These are phyloP conservation scores for Micractinium sp. DNA, from an alignment of 139 green algal species.

Conservation along the genomic window DNA sequence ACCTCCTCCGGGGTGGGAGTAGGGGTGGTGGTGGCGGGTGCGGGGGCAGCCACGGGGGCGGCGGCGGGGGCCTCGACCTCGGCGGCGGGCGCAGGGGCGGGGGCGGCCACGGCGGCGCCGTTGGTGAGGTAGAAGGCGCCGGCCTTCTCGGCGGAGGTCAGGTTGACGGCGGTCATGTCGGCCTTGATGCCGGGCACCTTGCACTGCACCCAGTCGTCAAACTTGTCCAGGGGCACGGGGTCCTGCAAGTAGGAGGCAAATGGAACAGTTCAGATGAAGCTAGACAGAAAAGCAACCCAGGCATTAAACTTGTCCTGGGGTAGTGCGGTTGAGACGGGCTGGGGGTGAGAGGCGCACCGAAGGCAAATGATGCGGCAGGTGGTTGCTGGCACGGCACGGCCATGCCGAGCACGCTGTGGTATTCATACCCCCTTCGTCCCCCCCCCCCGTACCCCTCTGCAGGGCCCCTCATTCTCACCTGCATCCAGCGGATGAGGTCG, in stretches of 20 bases:
- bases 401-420: neutral
- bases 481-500: constrained; percentile 38
- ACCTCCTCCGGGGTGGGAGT: neutral
- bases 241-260: neutral
- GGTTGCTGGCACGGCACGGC: neutral
- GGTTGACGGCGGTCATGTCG: constrained; percentile 31
- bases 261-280: too few relatives aligned
- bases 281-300: too few relatives aligned
- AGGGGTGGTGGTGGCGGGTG: neutral
- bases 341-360: too few relatives aligned
- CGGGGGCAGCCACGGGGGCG: neutral
- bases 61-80: neutral
- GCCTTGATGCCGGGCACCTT: constrained; percentile 20
- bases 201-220: constrained; percentile 27
- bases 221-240: constrained; percentile 21
- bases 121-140: constrained; percentile 15
- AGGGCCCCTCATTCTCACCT: too few relatives aligned
- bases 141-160: constrained; percentile 10
- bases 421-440: neutral
- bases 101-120: constrained; percentile 1
- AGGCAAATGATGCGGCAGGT: neutral
- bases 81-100: neutral
- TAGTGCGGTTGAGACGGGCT: neutral
- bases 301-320: constrained; percentile 12
- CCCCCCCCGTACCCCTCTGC: neutral